Conservation (phyloP, 179 eudicot species). For the Spinacia oleracea region DNA sequence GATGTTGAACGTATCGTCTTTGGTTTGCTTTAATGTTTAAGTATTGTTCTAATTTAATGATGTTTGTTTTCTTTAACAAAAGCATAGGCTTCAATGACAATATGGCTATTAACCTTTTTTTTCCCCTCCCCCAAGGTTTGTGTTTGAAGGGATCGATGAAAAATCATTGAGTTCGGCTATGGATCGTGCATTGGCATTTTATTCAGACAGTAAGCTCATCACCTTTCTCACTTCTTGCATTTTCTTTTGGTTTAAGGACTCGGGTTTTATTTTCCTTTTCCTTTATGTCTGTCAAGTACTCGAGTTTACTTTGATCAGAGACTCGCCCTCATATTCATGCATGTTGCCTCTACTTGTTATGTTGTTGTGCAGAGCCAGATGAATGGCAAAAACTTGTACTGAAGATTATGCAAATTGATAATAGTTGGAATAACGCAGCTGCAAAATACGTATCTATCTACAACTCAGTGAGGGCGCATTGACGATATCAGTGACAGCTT, state of each 20-base stretch:
- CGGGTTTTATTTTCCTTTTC: background rate
- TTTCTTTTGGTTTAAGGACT: background rate
- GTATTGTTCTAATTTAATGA: background rate
- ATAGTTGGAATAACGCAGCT: conserved; percentile 81
- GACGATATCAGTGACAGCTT: conserved; percentile 2
- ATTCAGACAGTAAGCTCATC: conserved; percentile 59
- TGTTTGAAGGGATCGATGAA: conserved; percentile 88
- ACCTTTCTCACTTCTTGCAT: background rate
- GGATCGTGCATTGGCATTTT: conserved; percentile 68
- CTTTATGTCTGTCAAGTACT: background rate
- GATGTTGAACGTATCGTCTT: background rate
- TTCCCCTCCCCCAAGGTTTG: conserved; percentile 43
- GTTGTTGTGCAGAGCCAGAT: conserved; percentile 50
- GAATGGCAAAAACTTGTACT: conserved; percentile 55
- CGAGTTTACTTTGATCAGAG: background rate
- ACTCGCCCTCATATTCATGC: background rate
- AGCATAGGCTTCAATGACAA: background rate
- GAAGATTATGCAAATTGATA: conserved; percentile 65
- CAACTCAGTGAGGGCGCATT: conserved; percentile 52
- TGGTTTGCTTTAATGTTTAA: background rate
- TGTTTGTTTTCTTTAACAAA: background rate
- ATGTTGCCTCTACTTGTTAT: background rate
- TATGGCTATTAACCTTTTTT: background rate
- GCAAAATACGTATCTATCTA: conserved; percentile 62
- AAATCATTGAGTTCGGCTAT: conserved; percentile 60